Evolutionary conservation across 352 stramenopile species (phyloP).

Genomic region (Aphanomyces stellatus): DNA sequence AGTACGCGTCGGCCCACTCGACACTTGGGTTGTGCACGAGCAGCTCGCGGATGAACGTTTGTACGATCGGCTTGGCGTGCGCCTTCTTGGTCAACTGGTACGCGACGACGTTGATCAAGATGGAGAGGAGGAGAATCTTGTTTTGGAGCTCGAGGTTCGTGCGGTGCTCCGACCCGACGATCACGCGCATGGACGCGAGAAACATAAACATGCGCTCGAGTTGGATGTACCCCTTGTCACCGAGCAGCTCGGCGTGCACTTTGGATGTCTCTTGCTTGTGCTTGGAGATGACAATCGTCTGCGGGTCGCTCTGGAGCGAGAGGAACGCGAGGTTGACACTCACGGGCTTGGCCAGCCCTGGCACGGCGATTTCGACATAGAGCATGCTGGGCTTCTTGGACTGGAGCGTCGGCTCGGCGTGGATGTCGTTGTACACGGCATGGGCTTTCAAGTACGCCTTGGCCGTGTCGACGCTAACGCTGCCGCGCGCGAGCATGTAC

Average conservation of each 20-base stretch:
- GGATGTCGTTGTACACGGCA: constrained; percentile 64
- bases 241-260: constrained; percentile 60
- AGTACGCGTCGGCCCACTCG: constrained; percentile 38
- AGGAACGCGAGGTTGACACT: constrained; percentile 81
- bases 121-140: constrained; percentile 71
- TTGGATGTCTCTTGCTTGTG: constrained; percentile 25
- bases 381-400: constrained; percentile 67
- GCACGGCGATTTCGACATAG: constrained; percentile 73
- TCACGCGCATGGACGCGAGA: constrained; percentile 65
- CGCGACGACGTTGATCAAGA: constrained; percentile 75
- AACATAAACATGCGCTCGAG: constrained; percentile 83
- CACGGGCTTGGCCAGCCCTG: constrained; percentile 52
- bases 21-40: constrained; percentile 34
- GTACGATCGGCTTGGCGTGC: constrained; percentile 34
- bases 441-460: constrained; percentile 78
- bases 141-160: constrained; percentile 73
- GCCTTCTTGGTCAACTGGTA: constrained; percentile 70
- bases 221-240: constrained; percentile 83
- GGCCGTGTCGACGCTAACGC: constrained; percentile 74
- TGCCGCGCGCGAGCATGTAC: constrained; percentile 76
- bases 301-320: constrained; percentile 55
- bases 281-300: constrained; percentile 70
- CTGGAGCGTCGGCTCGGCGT: constrained; percentile 30
- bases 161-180: constrained; percentile 51
- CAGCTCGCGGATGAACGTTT: constrained; percentile 34